Base-by-base conservation (phyloP, 805 yeast species). In the Komagataella phaffii region DNA sequence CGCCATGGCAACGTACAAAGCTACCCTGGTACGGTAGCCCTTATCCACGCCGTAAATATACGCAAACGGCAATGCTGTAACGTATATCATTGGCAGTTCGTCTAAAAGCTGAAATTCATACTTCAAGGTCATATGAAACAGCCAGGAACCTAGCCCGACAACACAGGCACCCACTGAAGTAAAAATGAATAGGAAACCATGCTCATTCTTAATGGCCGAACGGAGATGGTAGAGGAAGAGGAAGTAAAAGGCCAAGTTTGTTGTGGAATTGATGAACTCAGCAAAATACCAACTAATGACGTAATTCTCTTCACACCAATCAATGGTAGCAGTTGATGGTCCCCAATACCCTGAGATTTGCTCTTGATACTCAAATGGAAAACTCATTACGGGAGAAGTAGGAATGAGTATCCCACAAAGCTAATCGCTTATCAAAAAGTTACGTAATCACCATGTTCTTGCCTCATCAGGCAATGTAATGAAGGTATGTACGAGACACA, bases 251-350 rank as follows among this genome's bases (percentile, higher is more conserved):
- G 72, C 66, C 6, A 76, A 56, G 55, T 90, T 90, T 47, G 97
- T 88, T n/a, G 83, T 60, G 3, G 98, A 88, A 62, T 90, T 90
- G 55, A 90, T 74, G 51, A 88, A 86, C 64, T 90, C 98, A 2
- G 96, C 96, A 53, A 91, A 75, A 60, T 83, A 90, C 7, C 74
- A 74, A 5, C 90, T 77, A 1, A 89, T 86, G n/a, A 88, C 96
- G 64, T 89, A 89, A 70, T 89, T 89, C 66, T 89, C 96, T 61
- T 89, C 97, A 66, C 97, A 89, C 96, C 96, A 89, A 62, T 89
- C 97, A 45, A 90, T 90, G n/a, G 96, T 88, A 21, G 96, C 75
- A 0, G 96, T 89, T 3, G 83, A 82, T 6, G 70, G 66, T 2
- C 91, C 90, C 95, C 95, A 86, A 61, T 65, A 81, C 1, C 89